A percentile compares a stretch with the other conserved stretches of the same genome.
These are phyloP conservation scores for Combretum micranthum DNA, from an alignment of 345 rosid genomes.

Conservation along the genomic window DNA sequence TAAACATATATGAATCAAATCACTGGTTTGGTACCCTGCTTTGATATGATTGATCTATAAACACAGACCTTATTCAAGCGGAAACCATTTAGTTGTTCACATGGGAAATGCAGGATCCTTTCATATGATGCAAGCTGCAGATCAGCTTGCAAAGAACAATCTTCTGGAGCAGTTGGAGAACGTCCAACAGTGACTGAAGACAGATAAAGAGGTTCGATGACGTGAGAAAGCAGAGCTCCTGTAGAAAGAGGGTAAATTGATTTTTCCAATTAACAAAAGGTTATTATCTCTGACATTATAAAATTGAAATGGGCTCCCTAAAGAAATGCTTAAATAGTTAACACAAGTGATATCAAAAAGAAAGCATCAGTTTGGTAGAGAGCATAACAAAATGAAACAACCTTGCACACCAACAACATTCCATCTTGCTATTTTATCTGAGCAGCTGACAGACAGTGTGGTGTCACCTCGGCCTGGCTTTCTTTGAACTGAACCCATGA, in stretches of 20 bases:
- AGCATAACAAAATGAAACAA: constrained; percentile 14
- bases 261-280: constrained; percentile 4
- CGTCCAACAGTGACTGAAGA: constrained; percentile 69
- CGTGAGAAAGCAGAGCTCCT: constrained; percentile 74
- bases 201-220: constrained; percentile 64
- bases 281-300: neutral
- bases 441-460: constrained; percentile 87
- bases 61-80: constrained; percentile 52
- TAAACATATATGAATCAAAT: constrained; percentile 17
- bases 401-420: constrained; percentile 93
- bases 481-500: constrained; percentile 57
- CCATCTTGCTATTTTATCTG: constrained; percentile 92
- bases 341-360: neutral
- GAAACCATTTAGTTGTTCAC: constrained; percentile 38
- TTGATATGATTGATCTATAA: neutral
- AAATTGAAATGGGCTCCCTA: too few relatives aligned
- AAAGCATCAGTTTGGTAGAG: neutral
- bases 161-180: constrained; percentile 32
- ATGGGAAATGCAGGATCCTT: constrained; percentile 38
- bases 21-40: constrained; percentile 9
- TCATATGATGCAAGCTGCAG: constrained; percentile 47
- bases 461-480: constrained; percentile 96
- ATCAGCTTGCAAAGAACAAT: constrained; percentile 35
- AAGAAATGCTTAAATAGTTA: too few relatives aligned
- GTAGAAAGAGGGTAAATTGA: constrained; percentile 20